phyloP scores from a whole-genome alignment of 768 basidiomycete genomes.

The Rubroboletus pulcherrimus region DNA sequence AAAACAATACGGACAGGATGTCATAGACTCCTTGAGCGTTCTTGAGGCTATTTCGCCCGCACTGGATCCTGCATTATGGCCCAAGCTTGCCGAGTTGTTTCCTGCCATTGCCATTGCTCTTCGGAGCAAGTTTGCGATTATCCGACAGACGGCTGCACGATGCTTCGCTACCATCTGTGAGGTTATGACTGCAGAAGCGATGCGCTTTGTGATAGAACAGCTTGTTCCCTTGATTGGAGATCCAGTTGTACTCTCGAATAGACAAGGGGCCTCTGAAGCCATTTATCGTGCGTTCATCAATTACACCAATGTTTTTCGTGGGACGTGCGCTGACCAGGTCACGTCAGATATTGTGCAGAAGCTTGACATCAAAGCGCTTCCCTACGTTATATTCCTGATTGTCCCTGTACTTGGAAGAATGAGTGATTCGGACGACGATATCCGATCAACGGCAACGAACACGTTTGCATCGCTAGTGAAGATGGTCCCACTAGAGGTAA shows the following conservation, averaged over 20 bases:
- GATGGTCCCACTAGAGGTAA: conserved; percentile 95
- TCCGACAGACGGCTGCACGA: conserved; percentile 82
- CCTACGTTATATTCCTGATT: conserved; percentile 95
- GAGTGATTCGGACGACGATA: conserved; percentile 91
- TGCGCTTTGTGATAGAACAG: conserved; percentile 85
- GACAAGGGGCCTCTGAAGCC: conserved; percentile 88
- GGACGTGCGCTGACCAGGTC: conserved; percentile 11
- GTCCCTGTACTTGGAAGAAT: conserved; percentile 95
- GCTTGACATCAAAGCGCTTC: conserved; percentile 90
- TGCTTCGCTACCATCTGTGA: conserved; percentile 88
- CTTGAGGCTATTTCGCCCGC: conserved; percentile 78
- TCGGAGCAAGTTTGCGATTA: conserved; percentile 84
- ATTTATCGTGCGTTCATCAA: conserved; percentile 73
- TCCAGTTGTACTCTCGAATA: conserved; percentile 62
- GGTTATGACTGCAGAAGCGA: conserved; percentile 78
- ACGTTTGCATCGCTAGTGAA: conserved; percentile 96
- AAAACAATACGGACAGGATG: conserved; percentile 77
- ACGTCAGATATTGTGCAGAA: conserved; percentile 80
- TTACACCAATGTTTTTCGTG: neutral
- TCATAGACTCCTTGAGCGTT: conserved; percentile 90
- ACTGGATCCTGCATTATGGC: conserved; percentile 66
- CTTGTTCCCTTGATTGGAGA: conserved; percentile 83
- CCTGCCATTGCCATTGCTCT: conserved; percentile 74
- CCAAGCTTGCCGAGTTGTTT: conserved; percentile 66
- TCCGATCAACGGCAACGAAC: conserved; percentile 92